A percentile compares a stretch with the other conserved stretches of the same genome.
Evolutionary conservation across 129 eudicot genomes (phyloP).

Genomic region (carrot (Daucus carota)): DH1_v3.0 NC_030385.2:38806001-38806500

Average conservation of each 20-base stretch:
- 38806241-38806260: background rate
- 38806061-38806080: no score
- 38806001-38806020: background rate
- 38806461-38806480: background rate
- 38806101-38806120: no score
- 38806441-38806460: background rate
- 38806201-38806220: background rate
- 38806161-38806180: background rate
- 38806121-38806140: background rate
- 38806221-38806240: background rate
- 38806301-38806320: background rate
- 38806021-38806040: no score
- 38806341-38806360: background rate
- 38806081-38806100: no score
- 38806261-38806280: background rate
- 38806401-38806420: background rate
- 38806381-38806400: background rate
- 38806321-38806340: background rate
- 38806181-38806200: background rate
- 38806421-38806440: background rate
- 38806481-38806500: background rate
- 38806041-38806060: no score
- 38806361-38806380: background rate
- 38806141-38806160: background rate
- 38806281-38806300: background rate